A percentile compares a stretch with the other conserved stretches of the same genome.
Evolutionary conservation across 2,329 filamentous ascomycete genomes (phyloP).

Genomic region (Pseudocercospora eumusae): DNA sequence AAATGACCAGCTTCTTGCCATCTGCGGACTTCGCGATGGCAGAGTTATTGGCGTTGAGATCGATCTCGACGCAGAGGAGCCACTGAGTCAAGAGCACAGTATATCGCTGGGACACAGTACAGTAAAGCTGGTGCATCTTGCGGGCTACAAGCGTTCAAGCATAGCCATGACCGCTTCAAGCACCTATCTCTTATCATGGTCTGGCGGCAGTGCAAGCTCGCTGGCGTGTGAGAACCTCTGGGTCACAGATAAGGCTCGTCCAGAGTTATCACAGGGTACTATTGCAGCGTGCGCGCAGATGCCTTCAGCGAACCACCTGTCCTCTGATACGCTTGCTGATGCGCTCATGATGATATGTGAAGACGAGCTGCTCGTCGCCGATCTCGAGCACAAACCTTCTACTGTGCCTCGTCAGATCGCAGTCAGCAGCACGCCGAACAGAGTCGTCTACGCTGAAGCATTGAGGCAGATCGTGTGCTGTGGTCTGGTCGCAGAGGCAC

Average conservation of each 20-base stretch:
- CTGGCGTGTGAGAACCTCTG: conserved; percentile 33
- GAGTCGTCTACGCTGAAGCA: conserved; percentile 36
- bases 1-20: conserved; percentile 17
- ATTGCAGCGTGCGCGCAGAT: conserved; percentile 30
- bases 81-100: conserved; percentile 16
- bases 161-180: conserved; percentile 33
- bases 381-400: conserved; percentile 18
- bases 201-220: conserved; percentile 14
- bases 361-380: conserved; percentile 29
- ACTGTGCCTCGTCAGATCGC: conserved; percentile 36
- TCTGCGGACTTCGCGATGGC: conserved; percentile 38
- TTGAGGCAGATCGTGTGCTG: conserved; percentile 52
- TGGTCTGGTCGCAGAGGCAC: conserved; percentile 43
- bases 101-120: conserved; percentile 32
- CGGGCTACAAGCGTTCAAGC: conserved; percentile 18
- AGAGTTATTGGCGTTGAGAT: conserved; percentile 28
- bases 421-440: conserved; percentile 36
- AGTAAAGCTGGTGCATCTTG: conserved; percentile 29
- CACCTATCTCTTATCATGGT: conserved; percentile 33
- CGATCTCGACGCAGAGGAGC: conserved; percentile 5
- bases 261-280: conserved; percentile 32
- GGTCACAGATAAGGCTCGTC: conserved; percentile 34
- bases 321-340: conserved; percentile 27
- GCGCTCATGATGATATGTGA: conserved; percentile 31
- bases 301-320: conserved; percentile 27